Evolutionary conservation across 2,329 filamentous ascomycete species (phyloP), one percentile per base, ranked within the genome.

Genomic region (Coniochaeta prunicola): DNA sequence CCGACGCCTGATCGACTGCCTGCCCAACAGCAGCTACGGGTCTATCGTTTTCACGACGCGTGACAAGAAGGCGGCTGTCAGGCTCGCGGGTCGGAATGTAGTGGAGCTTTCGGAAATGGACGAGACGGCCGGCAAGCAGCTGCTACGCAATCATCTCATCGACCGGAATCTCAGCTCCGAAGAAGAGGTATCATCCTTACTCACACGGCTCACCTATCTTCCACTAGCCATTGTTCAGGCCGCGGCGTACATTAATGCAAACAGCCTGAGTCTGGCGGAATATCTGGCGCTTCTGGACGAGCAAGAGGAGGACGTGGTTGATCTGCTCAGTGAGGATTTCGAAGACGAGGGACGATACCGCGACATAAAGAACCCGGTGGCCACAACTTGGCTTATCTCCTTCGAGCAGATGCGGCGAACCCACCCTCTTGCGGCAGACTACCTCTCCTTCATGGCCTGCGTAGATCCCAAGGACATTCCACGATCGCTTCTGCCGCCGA

Each of bases 31-130:
- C 30, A 63, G 70, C 0, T 56, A 66, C 15, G 73, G 73, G 1
- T 57, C 61, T 0, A 70, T 69, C 38, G 21, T 79, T 0, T 74
- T 75, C 42, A 78, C 75, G 15, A 76, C 71, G 13, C 66, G 73
- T 10, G 70, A 68, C 33, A 62, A 65, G 58, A 66, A 73, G 50
- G 64, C 67, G 2, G 71, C 70, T 2, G 1, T 57, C 64, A 17
- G 66, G 66, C 21, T 60, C 57, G n/a, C 26, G 4, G 17, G 64
- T 68, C 54, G 56, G 70, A 45, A 12, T 50, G 36, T 36, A 3
- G 28, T 75, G 19, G 64, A 68, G 34, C 58, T 75, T 6, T 31
- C 59, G 1, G 61, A 68, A 53, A 71, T 77, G 68, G 60, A 63
- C 19, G 19, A 59, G 38, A 38, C 58, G 2, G 67, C 70, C 54